A percentile compares a stretch with the other conserved stretches of the same genome.
Evolutionary conservation across 345 rosid genomes (phyloP).

Genomic region (Physaria fendleri): DNA sequence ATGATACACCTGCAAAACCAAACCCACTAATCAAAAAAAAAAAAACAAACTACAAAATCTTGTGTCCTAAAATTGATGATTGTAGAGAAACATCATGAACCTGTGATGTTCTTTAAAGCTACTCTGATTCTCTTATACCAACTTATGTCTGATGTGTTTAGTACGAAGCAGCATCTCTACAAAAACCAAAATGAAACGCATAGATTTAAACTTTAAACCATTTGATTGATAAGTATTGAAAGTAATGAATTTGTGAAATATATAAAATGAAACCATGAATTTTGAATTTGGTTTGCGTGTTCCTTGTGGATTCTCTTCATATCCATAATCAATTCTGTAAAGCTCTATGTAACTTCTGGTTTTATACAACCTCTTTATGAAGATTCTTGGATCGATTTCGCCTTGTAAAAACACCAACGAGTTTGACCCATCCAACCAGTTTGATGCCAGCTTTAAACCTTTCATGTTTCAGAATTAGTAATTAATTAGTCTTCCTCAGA

Average conservation of each 20-base stretch:
- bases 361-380: conserved; percentile 12
- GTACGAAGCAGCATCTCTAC: conserved; percentile 1
- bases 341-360: conserved; percentile 6
- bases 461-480: neutral
- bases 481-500: neutral
- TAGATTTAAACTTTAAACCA: neutral
- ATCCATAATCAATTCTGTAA: conserved; percentile 18
- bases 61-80: neutral
- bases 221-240: neutral
- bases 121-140: conserved; percentile 13
- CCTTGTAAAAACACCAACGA: conserved; percentile 1
- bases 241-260: neutral
- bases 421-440: neutral
- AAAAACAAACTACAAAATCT: too few species aligned
- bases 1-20: conserved; percentile 22
- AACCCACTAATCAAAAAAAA: neutral
- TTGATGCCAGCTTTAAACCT: conserved; percentile 11
- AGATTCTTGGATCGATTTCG: conserved; percentile 13
- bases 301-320: conserved; percentile 24
- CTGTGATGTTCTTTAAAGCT: conserved; percentile 25
- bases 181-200: neutral
- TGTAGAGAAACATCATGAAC: neutral
- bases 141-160: neutral
- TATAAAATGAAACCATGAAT: conserved; percentile 7
- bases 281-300: conserved; percentile 10